Conservation (phyloP, 768 basidiomycete genomes). For the Gyrodon lividus region DNA sequence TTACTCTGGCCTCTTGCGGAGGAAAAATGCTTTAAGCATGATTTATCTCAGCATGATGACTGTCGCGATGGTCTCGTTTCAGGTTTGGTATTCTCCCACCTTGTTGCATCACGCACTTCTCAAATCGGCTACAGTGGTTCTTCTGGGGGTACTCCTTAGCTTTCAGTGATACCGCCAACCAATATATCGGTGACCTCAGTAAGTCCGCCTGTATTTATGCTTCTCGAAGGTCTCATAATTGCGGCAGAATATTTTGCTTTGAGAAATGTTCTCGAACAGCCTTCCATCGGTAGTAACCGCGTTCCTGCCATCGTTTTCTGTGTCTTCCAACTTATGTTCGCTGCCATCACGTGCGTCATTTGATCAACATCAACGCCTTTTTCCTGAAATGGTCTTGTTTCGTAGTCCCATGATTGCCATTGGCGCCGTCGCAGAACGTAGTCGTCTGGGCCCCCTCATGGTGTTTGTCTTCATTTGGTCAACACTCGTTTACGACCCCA, state of each 20-base stretch:
- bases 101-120: neutral
- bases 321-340: conserved; percentile 90
- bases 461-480: conserved; percentile 92
- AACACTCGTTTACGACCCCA: conserved; percentile 87
- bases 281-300: conserved; percentile 67
- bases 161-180: conserved; percentile 72
- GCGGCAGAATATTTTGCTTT: conserved; percentile 76
- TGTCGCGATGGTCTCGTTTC: conserved; percentile 79
- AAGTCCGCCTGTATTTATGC: conserved; percentile 23
- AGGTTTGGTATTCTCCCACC: conserved; percentile 44
- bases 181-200: conserved; percentile 88
- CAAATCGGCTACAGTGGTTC: conserved; percentile 67
- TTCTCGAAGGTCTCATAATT: neutral
- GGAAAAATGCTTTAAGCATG: conserved; percentile 94
- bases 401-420: conserved; percentile 80
- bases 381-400: conserved; percentile 13
- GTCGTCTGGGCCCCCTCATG: conserved; percentile 79
- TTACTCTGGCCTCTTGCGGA: conserved; percentile 86
- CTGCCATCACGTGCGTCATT: conserved; percentile 70
- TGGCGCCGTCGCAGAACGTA: conserved; percentile 91
- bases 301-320: conserved; percentile 78
- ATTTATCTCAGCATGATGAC: conserved; percentile 78
- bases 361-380: neutral
- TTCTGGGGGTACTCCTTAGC: conserved; percentile 96
- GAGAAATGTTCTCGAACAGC: conserved; percentile 70